Evolutionary conservation across 306 rosid genomes (phyloP), one percentile per base, ranked within the genome.

Genomic region (Erythrophleum fordii): DNA sequence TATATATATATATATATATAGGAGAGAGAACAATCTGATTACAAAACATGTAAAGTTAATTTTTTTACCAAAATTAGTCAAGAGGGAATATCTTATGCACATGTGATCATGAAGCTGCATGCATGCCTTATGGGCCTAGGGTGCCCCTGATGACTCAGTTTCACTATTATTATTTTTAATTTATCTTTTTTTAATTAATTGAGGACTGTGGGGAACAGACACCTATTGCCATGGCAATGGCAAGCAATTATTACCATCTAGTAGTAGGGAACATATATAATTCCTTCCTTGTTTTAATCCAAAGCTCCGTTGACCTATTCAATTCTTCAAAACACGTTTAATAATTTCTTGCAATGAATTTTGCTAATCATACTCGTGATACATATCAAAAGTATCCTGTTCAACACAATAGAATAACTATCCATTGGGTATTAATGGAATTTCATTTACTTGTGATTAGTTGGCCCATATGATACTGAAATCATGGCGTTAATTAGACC

Each of bases 121-220:
- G 35, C 13, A 16, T 78, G 22, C 16, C 67, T 46, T 59, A 48
- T 29, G 73, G 52, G 29, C 20, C 62, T 31, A 11, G 56, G 56
- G 29, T 62, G 53, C n/a, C n/a, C 83, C 39, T 65, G 53, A 49
- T 35, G 75, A 22, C 6, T 77, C 45, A 28, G n/a, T n/a, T 77
- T 34, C 26, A 9, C 2, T 45, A 12, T 45, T 45, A n/a, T 2
- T 31, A 31, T 48, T 10, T 48, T 51, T 18, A 59, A 9, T 65
- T 56, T 7, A 56, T 20, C 9, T 4, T 3, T 62, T 65, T 20
- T 65, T 23, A 20, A 26, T 25, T 11, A 6, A 26, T 66, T 20
- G 72, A 46, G 26, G 48, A 35, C 23, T 41, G 45, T 12, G 42
- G 73, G 55, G 70, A 66, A 66, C 72, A 66, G 51, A 39, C 29